Conservation (phyloP, 129 eudicot species). For the Arctium minus region DNA sequence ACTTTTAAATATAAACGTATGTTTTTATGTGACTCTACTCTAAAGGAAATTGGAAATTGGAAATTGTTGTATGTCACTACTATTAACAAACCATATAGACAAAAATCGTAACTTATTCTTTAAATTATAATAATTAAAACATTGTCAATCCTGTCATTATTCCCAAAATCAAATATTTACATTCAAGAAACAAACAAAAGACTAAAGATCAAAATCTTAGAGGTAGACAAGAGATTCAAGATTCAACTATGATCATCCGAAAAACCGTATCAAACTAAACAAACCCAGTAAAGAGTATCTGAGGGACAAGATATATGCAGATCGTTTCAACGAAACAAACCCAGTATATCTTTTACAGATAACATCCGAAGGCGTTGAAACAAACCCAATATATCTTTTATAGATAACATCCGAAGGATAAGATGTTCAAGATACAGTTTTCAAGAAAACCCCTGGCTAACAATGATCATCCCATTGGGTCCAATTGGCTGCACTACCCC, state of each 20-base stretch:
- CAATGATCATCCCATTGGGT: conserved; percentile 55
- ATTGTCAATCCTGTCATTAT: conserved; percentile 1
- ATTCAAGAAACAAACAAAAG: conserved; percentile 11
- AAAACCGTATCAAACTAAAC: neutral
- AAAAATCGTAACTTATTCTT: too few relatives aligned
- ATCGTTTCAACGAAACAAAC: too few relatives aligned
- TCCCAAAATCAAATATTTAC: conserved; percentile 16
- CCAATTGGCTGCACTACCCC: conserved; percentile 87
- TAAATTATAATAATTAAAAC: neutral
- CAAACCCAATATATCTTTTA: neutral
- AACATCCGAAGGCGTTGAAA: neutral
- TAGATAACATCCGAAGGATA: neutral
- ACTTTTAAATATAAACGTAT: neutral
- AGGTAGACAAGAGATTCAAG: neutral
- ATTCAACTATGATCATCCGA: neutral
- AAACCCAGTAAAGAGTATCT: neutral
- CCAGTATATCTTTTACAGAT: neutral
- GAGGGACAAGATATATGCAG: too few relatives aligned
- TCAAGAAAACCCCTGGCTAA: neutral
- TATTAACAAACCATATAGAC: too few relatives aligned
- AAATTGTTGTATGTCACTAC: neutral
- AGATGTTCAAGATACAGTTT: neutral
- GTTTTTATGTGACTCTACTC: neutral
- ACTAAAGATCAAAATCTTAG: neutral
- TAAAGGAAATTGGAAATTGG: neutral